Evolutionary conservation across 2,329 filamentous ascomycete species (phyloP), one percentile per base, ranked within the genome.

Genomic region (Lasiodiplodia gonubiensis): DNA sequence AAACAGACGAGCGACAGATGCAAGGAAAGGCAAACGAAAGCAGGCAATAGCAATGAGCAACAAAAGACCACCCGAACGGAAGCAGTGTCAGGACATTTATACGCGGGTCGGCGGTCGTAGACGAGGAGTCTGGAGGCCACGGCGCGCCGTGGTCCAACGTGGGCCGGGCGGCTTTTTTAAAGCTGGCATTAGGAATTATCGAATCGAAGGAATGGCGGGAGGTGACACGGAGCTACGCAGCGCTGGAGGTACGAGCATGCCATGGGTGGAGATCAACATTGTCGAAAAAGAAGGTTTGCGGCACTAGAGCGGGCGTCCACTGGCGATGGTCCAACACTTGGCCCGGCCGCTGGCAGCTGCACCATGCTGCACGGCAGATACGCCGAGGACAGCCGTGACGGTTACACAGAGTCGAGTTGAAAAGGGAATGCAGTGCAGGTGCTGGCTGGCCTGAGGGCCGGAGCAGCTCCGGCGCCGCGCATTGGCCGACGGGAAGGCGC

Each of bases 21-120:
- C n/a, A 42, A 16, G 21, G 35, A 57, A 8, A 21, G 23, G 25
- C 10, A 27, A 59, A 59, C 21, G 55, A 46, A 59, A 27, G 55
- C 57, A 61, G 42, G 21, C 25, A 61, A 61, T 18, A 63, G 57
- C 57, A 63, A 51, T 35, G 42, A 37, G 59, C 46, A 63, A 63
- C 46, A 63, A 63, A 63, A 10, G 27, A 51, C 59, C 42, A 63
- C 42, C 59, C 59, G 42, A 39, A 60, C 23, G n/a, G 30, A 51
- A 51, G n/a, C 18, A 35, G 30, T 39, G 18, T 51, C 42, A 63
- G 21, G 23, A 21, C 42, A 63, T 51, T 37, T 37, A 37, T 37
- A 37, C 27, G 12, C 7, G 37, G 37, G 23, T 16, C 23, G 37
- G 54, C 35, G 25, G 5, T 59, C 21, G 54, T 5, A 23, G 14